Percentiles rank a stretch among this genome's conserved stretches.
phyloP scores from a whole-genome alignment of 2,329 filamentous ascomycete species.

The Claviceps quebecensis region DNA sequence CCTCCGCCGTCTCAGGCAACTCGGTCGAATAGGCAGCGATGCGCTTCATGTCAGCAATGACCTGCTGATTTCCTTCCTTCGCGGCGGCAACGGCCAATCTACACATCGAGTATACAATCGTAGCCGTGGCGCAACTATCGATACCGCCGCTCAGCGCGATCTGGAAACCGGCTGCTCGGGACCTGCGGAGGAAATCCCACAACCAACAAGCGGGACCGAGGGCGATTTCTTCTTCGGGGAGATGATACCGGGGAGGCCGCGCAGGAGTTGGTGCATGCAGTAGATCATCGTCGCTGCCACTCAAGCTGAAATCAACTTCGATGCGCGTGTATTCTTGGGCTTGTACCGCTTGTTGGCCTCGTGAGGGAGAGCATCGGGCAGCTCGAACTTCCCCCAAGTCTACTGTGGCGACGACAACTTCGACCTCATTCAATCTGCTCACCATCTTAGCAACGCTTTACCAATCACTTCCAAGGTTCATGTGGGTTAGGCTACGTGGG shows the following conservation, averaged over 20 bases:
- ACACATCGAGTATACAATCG: slow-evolving; percentile 34
- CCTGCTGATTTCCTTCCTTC: slow-evolving; percentile 17
- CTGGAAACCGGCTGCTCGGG: slow-evolving; percentile 36
- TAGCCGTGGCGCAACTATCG: slow-evolving; percentile 34
- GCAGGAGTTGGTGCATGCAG: slow-evolving; percentile 25
- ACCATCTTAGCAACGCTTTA: neutral
- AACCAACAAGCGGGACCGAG: slow-evolving; percentile 51
- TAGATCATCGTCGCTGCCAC: slow-evolving; percentile 14
- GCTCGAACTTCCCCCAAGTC: slow-evolving; percentile 55
- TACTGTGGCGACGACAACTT: slow-evolving; percentile 51
- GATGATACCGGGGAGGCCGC: slow-evolving; percentile 38
- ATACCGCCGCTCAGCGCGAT: slow-evolving; percentile 42
- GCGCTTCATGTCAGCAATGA: slow-evolving; percentile 13
- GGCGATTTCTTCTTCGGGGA: slow-evolving; percentile 54
- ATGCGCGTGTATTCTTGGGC: slow-evolving; percentile 8
- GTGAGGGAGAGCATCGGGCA: slow-evolving; percentile 2
- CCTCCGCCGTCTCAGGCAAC: slow-evolving; percentile 41
- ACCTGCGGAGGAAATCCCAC: slow-evolving; percentile 47
- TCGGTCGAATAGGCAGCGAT: slow-evolving; percentile 13
- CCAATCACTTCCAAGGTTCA: neutral
- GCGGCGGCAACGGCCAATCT: slow-evolving; percentile 40
- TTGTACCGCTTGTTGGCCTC: slow-evolving; percentile 7
- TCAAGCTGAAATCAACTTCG: slow-evolving; percentile 6
- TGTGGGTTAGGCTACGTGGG: slow-evolving; percentile 28
- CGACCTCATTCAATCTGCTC: slow-evolving; percentile 25